Conservation (phyloP, 176 grass and related monocot species). For the Tuctoria greenei region DNA sequence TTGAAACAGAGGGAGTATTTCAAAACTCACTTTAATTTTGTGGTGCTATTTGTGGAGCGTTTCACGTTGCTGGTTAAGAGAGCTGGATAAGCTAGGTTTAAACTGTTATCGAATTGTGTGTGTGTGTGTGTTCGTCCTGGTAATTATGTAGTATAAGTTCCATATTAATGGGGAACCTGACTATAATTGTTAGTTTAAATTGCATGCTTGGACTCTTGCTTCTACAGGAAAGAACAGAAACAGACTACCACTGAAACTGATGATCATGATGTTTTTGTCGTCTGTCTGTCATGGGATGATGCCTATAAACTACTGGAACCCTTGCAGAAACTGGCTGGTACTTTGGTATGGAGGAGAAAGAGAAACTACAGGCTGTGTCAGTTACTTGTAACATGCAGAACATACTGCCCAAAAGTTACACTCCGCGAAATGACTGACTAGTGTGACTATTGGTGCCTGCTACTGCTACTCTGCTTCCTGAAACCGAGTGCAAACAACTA, state of each 20-base stretch:
- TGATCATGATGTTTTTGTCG: neutral
- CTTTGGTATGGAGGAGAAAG: neutral
- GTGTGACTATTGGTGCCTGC: neutral
- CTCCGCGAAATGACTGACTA: neutral
- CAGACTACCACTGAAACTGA: neutral
- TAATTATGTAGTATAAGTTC: neutral
- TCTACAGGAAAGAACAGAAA: neutral
- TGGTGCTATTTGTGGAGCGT: neutral
- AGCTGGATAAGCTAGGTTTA: neutral
- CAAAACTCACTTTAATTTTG: neutral
- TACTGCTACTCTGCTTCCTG: neutral
- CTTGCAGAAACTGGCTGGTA: neutral
- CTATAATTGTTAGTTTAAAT: neutral
- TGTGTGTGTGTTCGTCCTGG: neutral
- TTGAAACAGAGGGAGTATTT: no score
- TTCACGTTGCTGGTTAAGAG: neutral
- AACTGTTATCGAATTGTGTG: neutral
- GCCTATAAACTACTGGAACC: conserved; percentile 5
- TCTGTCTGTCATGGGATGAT: neutral
- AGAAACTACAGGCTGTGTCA: conserved; percentile 5
- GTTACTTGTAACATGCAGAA: neutral
- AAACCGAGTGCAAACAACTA: neutral
- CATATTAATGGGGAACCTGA: no score
- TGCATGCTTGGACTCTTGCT: neutral
- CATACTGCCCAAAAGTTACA: conserved; percentile 25